phyloP scores from a whole-genome alignment of 192 early-diverging fungal species.

The Coemansia asiatica region DNA sequence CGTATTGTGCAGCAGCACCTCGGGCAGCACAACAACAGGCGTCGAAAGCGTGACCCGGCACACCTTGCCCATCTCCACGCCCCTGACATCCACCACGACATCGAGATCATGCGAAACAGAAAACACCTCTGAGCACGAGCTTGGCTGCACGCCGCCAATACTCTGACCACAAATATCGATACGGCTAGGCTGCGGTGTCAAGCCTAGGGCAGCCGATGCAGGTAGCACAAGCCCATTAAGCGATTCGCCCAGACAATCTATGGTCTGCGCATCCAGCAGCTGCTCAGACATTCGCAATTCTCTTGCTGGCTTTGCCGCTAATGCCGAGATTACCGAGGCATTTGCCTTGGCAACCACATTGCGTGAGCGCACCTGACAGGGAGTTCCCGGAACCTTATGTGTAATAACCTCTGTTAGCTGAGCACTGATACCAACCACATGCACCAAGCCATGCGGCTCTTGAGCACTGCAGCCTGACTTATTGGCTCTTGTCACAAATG shows the following conservation, averaged over 20 bases:
- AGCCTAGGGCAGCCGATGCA: slow-evolving; percentile 12
- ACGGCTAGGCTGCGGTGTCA: no score
- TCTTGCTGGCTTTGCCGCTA: not conserved
- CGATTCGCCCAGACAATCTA: slow-evolving; percentile 43
- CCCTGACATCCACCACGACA: slow-evolving; percentile 23
- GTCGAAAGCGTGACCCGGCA: slow-evolving; percentile 13
- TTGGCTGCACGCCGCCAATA: slow-evolving; percentile 25
- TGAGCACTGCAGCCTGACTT: not conserved
- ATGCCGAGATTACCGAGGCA: not conserved
- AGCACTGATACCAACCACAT: not conserved
- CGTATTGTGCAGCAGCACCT: slow-evolving; percentile 11
- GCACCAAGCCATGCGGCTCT: not conserved
- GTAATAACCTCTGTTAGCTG: not conserved
- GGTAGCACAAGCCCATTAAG: slow-evolving; percentile 28
- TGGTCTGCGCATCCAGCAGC: slow-evolving; percentile 28
- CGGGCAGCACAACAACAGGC: slow-evolving; percentile 39
- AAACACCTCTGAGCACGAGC: slow-evolving; percentile 31
- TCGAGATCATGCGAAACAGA: slow-evolving; percentile 33
- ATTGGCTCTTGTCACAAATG: not conserved
- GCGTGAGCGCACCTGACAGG: not conserved
- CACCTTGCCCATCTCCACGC: not conserved
- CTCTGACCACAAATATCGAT: not conserved
- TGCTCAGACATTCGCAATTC: not conserved
- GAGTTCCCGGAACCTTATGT: not conserved
- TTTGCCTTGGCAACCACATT: not conserved